Conservation (phyloP, 768 basidiomycete genomes). For the Podaxis carcinomalis region DNA sequence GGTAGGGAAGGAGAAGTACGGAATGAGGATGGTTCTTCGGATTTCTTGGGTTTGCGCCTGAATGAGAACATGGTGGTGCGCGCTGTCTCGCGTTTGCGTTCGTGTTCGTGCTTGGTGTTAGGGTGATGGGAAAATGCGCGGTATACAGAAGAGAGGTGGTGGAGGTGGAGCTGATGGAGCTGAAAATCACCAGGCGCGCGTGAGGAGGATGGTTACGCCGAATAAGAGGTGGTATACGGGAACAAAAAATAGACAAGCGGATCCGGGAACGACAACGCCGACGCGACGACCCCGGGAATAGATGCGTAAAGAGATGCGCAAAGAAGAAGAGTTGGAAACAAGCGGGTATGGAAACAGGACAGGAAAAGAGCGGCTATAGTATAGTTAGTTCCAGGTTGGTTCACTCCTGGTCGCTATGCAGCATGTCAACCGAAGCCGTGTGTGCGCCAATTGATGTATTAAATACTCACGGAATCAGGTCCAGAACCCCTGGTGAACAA, state of each 20-base stretch:
- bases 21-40: conserved; percentile 42
- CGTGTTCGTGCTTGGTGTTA: background rate
- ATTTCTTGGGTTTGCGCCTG: conserved; percentile 63
- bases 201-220: background rate
- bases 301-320: background rate
- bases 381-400: background rate
- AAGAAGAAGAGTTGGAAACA: background rate
- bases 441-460: background rate
- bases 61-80: conserved; percentile 61
- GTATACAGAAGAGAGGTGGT: background rate
- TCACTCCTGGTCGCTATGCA: conserved; percentile 11
- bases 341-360: background rate
- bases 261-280: background rate
- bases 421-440: conserved; percentile 8
- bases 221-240: conserved; percentile 2
- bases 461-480: conserved; percentile 8
- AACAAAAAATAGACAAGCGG: conserved; percentile 11
- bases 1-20: conserved; percentile 81
- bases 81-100: background rate
- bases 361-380: background rate
- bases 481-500: background rate
- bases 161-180: background rate
- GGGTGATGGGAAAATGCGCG: conserved; percentile 6
- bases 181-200: background rate
- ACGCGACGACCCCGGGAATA: background rate